These are phyloP conservation scores for Asterionellopsis glacialis DNA, from an alignment of 108 stramenopile genomes.

Conservation along the genomic window DNA sequence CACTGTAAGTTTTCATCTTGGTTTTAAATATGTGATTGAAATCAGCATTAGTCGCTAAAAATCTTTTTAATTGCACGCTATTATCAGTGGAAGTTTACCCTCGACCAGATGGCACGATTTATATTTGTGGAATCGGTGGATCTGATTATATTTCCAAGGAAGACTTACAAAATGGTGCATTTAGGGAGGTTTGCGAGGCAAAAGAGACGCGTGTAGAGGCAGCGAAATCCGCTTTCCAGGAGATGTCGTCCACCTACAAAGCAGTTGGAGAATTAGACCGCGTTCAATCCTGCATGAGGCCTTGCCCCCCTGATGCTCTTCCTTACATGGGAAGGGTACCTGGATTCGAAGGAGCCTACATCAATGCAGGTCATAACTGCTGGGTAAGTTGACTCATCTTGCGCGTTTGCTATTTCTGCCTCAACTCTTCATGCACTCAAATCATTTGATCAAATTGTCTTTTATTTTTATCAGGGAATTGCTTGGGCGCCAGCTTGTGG, in stretches of 20 bases:
- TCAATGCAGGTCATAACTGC: constrained; percentile 95
- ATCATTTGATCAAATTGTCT: neutral
- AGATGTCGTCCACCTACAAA: constrained; percentile 63
- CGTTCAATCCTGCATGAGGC: constrained; percentile 61
- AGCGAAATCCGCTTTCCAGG: constrained; percentile 58
- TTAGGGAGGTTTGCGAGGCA: constrained; percentile 61
- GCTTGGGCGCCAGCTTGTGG: constrained; percentile 95
- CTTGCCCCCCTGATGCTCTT: constrained; percentile 84
- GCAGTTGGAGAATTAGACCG: constrained; percentile 52
- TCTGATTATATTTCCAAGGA: constrained; percentile 87
- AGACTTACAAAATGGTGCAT: constrained; percentile 77
- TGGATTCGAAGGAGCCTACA: constrained; percentile 74
- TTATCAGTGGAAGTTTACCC: constrained; percentile 79
- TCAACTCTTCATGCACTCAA: neutral
- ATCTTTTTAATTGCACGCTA: neutral
- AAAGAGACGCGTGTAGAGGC: constrained; percentile 80
- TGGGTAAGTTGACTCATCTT: constrained; percentile 47
- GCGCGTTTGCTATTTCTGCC: neutral
- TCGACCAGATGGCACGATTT: constrained; percentile 79
- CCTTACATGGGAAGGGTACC: constrained; percentile 92
- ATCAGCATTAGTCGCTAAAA: too few relatives aligned
- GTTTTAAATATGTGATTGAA: too few relatives aligned
- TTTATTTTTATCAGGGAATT: constrained; percentile 50
- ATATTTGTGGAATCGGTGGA: constrained; percentile 96
- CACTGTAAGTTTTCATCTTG: constrained; percentile 54